Percentiles rank a stretch among this genome's conserved stretches.
Evolutionary conservation across 306 rosid species (phyloP).

Genomic region (Quercus glauca): DNA sequence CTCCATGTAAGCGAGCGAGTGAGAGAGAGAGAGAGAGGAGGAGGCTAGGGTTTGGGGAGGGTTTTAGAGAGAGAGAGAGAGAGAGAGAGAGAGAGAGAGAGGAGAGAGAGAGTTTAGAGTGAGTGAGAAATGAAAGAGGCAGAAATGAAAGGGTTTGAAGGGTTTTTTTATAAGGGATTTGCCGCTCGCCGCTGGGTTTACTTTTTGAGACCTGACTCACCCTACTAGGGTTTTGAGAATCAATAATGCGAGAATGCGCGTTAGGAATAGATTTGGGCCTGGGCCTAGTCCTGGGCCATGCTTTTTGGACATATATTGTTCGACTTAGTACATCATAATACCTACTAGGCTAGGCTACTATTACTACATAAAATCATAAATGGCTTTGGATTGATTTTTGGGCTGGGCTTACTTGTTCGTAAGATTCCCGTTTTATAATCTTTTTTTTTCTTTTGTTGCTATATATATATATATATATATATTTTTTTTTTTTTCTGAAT

Average conservation of each 20-base stretch:
- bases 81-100: background rate
- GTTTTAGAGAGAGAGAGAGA: constrained; percentile 3
- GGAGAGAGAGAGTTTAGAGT: background rate
- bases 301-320: background rate
- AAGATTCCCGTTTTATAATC: no score
- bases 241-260: background rate
- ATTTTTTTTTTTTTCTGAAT: no score
- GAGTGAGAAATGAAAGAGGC: background rate
- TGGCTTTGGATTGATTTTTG: no score
- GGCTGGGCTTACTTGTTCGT: no score
- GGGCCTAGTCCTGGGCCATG: background rate
- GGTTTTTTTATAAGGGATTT: constrained; percentile 24
- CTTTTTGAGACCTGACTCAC: background rate
- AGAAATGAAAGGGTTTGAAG: background rate
- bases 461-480: no score
- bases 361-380: no score
- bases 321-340: no score
- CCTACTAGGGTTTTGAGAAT: constrained; percentile 38
- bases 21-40: background rate
- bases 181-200: constrained; percentile 17
- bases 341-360: no score
- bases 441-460: no score
- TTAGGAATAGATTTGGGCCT: background rate
- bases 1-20: constrained; percentile 48
- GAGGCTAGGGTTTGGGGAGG: constrained; percentile 31